Percentiles rank a stretch among this genome's conserved stretches.
Evolutionary conservation across 2,329 filamentous ascomycete species (phyloP).

Genomic region (Knoxdaviesia capensis): DNA sequence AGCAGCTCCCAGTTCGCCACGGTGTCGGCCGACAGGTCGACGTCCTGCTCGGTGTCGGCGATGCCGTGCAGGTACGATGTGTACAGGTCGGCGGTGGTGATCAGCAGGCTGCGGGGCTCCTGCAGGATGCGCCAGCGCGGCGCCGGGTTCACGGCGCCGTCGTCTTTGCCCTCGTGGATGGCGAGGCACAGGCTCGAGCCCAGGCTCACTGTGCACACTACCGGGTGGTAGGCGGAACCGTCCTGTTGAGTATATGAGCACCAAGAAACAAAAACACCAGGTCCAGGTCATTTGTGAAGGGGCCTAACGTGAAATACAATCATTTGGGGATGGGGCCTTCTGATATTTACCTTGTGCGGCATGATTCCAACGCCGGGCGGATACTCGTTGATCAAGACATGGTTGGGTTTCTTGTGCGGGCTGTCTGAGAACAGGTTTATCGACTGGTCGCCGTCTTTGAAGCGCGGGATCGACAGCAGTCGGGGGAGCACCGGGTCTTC

Average conservation of each 20-base stretch:
- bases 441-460: constrained; percentile 8
- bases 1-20: constrained; percentile 57
- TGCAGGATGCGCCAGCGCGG: constrained; percentile 48
- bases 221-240: constrained; percentile 65
- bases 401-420: constrained; percentile 63
- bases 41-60: constrained; percentile 42
- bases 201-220: constrained; percentile 81
- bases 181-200: constrained; percentile 62
- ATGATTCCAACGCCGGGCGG: constrained; percentile 79
- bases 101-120: constrained; percentile 62
- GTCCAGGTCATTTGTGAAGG: neutral
- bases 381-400: constrained; percentile 90
- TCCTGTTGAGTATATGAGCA: constrained; percentile 28
- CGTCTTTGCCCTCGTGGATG: constrained; percentile 43
- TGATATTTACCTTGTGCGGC: constrained; percentile 53
- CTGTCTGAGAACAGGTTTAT: constrained; percentile 36
- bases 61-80: constrained; percentile 58
- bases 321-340: too few species aligned
- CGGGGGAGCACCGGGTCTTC: constrained; percentile 46
- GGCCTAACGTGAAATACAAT: too few species aligned
- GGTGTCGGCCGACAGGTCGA: constrained; percentile 36
- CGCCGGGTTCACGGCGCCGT: constrained; percentile 31
- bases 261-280: neutral
- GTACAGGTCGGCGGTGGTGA: constrained; percentile 51
- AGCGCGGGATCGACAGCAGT: constrained; percentile 24